Percentiles rank a stretch among this genome's conserved stretches.
phyloP scores from a whole-genome alignment of 2,329 filamentous ascomycete species.

The Fusarium mundagurra region DNA sequence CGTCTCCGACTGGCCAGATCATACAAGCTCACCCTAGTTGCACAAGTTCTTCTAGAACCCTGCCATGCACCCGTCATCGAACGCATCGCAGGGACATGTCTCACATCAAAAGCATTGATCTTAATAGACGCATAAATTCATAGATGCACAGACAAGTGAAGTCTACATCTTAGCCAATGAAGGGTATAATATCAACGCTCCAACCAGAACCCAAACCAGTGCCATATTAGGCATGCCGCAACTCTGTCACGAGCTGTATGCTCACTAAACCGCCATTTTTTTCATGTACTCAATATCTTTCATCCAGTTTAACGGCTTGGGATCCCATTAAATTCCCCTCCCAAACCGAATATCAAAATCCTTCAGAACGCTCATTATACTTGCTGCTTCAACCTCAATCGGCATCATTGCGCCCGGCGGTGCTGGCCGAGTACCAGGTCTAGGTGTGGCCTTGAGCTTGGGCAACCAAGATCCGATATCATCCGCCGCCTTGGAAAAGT shows the following conservation, averaged over 20 bases:
- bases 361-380: slow-evolving; percentile 86
- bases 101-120: slow-evolving; percentile 9
- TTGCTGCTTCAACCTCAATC: slow-evolving; percentile 83
- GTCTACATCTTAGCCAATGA: slow-evolving; percentile 37
- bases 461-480: slow-evolving; percentile 82
- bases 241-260: slow-evolving; percentile 15
- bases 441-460: slow-evolving; percentile 71
- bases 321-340: slow-evolving; percentile 46
- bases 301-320: slow-evolving; percentile 23
- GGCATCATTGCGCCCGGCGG: slow-evolving; percentile 60
- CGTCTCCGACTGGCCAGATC: slow-evolving; percentile 24
- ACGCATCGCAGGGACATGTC: slow-evolving; percentile 8
- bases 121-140: slow-evolving; percentile 40
- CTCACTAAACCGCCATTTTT: slow-evolving; percentile 9
- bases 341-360: slow-evolving; percentile 82
- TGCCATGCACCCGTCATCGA: slow-evolving; percentile 11
- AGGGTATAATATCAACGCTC: slow-evolving; percentile 47
- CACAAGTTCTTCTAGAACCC: slow-evolving; percentile 34
- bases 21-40: slow-evolving; percentile 7
- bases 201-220: slow-evolving; percentile 36
- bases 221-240: slow-evolving; percentile 33
- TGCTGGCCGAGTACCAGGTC: slow-evolving; percentile 42
- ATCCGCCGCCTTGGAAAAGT: slow-evolving; percentile 77
- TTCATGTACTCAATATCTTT: slow-evolving; percentile 12
- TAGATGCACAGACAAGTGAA: slow-evolving; percentile 40